Percentiles rank a stretch among this genome's conserved stretches.
Evolutionary conservation across 257 asterid genomes (phyloP).

Genomic region (Thymus quinquecostatus): DNA sequence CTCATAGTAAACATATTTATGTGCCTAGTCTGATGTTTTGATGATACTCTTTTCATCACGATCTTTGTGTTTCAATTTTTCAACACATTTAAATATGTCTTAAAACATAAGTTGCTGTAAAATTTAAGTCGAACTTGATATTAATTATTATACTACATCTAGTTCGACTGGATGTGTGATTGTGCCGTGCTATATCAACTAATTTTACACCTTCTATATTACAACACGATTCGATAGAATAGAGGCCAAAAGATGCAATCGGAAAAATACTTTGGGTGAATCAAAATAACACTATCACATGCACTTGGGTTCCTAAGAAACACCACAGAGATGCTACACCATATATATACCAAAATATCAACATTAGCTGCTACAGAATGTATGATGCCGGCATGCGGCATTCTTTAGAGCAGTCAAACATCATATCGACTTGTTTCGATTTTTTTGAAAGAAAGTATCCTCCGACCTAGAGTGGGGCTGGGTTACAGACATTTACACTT

Average conservation of each 20-base stretch:
- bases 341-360: slow-evolving; percentile 22
- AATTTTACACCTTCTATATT: too few species aligned
- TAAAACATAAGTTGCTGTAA: too few species aligned
- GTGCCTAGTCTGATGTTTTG: too few species aligned
- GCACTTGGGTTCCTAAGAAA: not conserved
- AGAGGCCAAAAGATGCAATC: not conserved
- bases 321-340: not conserved
- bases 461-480: slow-evolving; percentile 26
- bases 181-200: too few species aligned
- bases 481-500: slow-evolving; percentile 61
- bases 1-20: too few species aligned
- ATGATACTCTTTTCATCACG: too few species aligned
- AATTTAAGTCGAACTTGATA: too few species aligned
- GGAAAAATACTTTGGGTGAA: not conserved
- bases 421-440: slow-evolving; percentile 15
- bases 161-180: too few species aligned
- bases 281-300: not conserved
- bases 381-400: slow-evolving; percentile 37
- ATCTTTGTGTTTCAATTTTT: too few species aligned
- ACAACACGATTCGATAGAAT: not conserved
- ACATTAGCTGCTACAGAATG: slow-evolving; percentile 28
- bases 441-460: slow-evolving; percentile 25
- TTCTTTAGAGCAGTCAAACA: slow-evolving; percentile 29
- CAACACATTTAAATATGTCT: too few species aligned
- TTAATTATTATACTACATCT: too few species aligned